Evolutionary conservation across 225 moss, liverwort and hornwort genomes (phyloP).

Genomic region (Physcomitrium patens): DNA sequence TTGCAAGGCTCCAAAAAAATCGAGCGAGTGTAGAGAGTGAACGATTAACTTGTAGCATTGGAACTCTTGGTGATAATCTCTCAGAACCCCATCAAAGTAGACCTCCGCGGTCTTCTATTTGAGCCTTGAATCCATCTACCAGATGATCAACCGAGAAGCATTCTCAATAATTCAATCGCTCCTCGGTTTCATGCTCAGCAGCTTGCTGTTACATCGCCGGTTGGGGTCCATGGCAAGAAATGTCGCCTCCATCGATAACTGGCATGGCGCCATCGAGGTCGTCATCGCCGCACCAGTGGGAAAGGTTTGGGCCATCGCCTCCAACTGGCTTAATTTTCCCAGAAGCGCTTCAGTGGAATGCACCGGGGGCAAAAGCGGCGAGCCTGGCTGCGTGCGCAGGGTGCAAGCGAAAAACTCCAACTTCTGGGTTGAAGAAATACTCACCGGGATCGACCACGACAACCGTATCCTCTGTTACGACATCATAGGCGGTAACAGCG

Average conservation of each 20-base stretch:
- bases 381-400: constrained; percentile 52
- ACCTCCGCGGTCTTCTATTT: neutral
- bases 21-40: neutral
- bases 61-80: neutral
- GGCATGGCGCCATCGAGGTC: constrained; percentile 48
- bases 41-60: neutral
- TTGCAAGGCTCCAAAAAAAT: neutral
- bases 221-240: constrained; percentile 28
- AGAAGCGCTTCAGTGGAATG: constrained; percentile 38
- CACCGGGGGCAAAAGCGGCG: constrained; percentile 46
- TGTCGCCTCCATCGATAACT: constrained; percentile 12
- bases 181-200: constrained; percentile 14
- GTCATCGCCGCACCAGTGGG: constrained; percentile 50
- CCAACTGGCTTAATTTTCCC: constrained; percentile 55
- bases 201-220: neutral
- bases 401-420: constrained; percentile 32
- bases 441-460: constrained; percentile 50
- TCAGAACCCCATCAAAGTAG: neutral
- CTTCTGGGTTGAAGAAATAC: constrained; percentile 55
- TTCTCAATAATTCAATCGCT: neutral
- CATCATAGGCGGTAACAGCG: constrained; percentile 53
- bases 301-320: constrained; percentile 58
- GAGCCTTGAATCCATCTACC: neutral
- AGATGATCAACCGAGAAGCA: neutral
- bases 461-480: constrained; percentile 41